Base-by-base conservation (phyloP, 2,329 filamentous ascomycete species). In the Alternaria conjuncta region DNA sequence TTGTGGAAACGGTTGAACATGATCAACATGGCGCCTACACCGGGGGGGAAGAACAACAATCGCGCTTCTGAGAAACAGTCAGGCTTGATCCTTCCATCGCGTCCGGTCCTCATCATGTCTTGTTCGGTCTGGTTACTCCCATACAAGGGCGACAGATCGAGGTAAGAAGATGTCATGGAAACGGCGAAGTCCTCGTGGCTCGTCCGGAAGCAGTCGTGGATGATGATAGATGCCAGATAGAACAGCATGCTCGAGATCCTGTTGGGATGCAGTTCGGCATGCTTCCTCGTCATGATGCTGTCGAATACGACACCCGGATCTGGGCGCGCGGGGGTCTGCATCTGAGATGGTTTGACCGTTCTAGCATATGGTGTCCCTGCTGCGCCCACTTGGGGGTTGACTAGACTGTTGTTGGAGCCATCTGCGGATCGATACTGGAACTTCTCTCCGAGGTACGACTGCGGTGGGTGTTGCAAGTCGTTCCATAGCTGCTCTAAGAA, bases 1-100 rank as follows among this genome's bases (percentile, higher is more conserved):
- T 98, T 97, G 81, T 97, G 95, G 81, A 96, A 96, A 21, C 84
- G 81, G 61, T 86, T 86, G 82, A 91, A 92, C 80, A 91, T 86
- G 67, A 92, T 87, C 41, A 93, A 77, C 67, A 92, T 80, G 11
- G 87, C 86, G 46, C 88, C 88, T n/a, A 91, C 89, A 25, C 90
- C 90, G 0, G 89, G 87, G 5, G 90, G 90, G 60, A 92, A 90
- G 4, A 87, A 86, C 5, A 92, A 79, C 1, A 92, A 79, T 11
- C 90, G 85, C 60, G 86, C 86, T 71, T 91, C 88, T 1, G 88
- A 86, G 74, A 92, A 92, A 64, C 87, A 89, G 71, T 93, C 90
- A 0, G 89, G 87, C 78, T 92, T 92, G 63, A 93, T 81, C 69
- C 87, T 88, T n/a, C 90, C 90, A 63, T 89, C 86, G 51, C 86